A percentile compares a stretch with the other conserved stretches of the same genome.
These are phyloP conservation scores for Luzula sylvatica DNA, from an alignment of 176 grass and related monocot genomes.

Conservation along the genomic window DNA sequence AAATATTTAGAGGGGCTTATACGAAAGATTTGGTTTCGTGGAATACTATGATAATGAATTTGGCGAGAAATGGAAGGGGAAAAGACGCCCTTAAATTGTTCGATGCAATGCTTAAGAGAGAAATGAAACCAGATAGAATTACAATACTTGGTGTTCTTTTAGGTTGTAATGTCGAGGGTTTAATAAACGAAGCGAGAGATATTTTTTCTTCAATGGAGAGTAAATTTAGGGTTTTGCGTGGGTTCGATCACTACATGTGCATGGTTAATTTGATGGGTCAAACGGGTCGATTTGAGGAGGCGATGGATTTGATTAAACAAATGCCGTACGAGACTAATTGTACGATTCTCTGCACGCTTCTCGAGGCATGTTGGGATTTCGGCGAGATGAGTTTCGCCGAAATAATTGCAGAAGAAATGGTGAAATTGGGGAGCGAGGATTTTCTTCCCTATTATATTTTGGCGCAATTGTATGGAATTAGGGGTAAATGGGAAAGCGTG, in stretches of 20 bases:
- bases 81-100: constrained; percentile 61
- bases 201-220: constrained; percentile 50
- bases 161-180: constrained; percentile 42
- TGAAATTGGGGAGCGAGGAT: constrained; percentile 25
- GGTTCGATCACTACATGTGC: constrained; percentile 44
- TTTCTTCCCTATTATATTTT: constrained; percentile 66
- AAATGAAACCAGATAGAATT: constrained; percentile 55
- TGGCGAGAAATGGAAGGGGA: constrained; percentile 60
- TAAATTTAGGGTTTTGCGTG: constrained; percentile 39
- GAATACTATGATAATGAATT: constrained; percentile 75
- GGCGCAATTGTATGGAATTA: constrained; percentile 43
- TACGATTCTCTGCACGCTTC: constrained; percentile 45
- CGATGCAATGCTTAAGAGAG: constrained; percentile 33
- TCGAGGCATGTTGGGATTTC: constrained; percentile 55
- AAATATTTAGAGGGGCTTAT: constrained; percentile 35
- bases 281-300: constrained; percentile 60
- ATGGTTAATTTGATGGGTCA: constrained; percentile 54
- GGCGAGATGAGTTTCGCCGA: constrained; percentile 37
- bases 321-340: constrained; percentile 23
- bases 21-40: constrained; percentile 60
- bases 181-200: constrained; percentile 38
- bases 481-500: constrained; percentile 77
- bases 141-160: constrained; percentile 60
- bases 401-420: constrained; percentile 53
- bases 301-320: constrained; percentile 39